Percentiles rank a stretch among this genome's conserved stretches.
Conservation (phyloP, 208 protist species). For the Wallacemonas sp. region DNA sequence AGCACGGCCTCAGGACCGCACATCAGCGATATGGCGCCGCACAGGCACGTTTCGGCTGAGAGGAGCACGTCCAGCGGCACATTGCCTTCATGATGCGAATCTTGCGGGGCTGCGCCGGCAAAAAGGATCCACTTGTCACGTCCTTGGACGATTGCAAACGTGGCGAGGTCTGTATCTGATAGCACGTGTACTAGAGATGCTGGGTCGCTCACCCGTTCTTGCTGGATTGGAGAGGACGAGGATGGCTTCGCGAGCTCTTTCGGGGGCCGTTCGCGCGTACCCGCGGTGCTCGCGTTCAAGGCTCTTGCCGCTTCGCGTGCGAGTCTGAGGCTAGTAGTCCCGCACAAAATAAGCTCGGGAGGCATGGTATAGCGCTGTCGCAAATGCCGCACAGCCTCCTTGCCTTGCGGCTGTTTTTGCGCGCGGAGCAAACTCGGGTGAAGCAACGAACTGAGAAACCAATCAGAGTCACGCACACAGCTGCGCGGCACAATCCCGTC, state of each 20-base stretch:
- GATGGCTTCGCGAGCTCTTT: too few relatives aligned
- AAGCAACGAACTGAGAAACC: slow-evolving; percentile 72
- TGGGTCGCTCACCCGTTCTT: neutral
- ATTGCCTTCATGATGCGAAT: neutral
- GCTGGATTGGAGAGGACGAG: too few relatives aligned
- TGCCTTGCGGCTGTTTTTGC: neutral
- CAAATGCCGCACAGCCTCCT: slow-evolving; percentile 13
- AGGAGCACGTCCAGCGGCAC: slow-evolving; percentile 64
- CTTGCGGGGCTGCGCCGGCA: neutral
- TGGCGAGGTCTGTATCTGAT: neutral
- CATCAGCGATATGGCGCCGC: slow-evolving; percentile 49
- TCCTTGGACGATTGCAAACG: neutral
- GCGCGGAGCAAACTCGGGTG: slow-evolving; percentile 65
- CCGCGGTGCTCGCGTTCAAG: neutral
- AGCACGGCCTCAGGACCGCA: slow-evolving; percentile 30
- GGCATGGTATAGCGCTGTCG: slow-evolving; percentile 68
- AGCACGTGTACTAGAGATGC: neutral
- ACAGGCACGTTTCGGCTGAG: slow-evolving; percentile 64
- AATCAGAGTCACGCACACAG: slow-evolving; percentile 35
- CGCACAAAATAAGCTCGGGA: slow-evolving; percentile 51
- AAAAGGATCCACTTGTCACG: slow-evolving; percentile 14
- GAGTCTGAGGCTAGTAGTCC: slow-evolving; percentile 48
- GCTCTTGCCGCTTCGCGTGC: slow-evolving; percentile 23
- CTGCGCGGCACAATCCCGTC: slow-evolving; percentile 42
- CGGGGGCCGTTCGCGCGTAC: too few relatives aligned